These are phyloP conservation scores for Coniochaeta hoffmannii DNA, from an alignment of 2,329 filamentous ascomycete species.

Conservation along the genomic window DNA sequence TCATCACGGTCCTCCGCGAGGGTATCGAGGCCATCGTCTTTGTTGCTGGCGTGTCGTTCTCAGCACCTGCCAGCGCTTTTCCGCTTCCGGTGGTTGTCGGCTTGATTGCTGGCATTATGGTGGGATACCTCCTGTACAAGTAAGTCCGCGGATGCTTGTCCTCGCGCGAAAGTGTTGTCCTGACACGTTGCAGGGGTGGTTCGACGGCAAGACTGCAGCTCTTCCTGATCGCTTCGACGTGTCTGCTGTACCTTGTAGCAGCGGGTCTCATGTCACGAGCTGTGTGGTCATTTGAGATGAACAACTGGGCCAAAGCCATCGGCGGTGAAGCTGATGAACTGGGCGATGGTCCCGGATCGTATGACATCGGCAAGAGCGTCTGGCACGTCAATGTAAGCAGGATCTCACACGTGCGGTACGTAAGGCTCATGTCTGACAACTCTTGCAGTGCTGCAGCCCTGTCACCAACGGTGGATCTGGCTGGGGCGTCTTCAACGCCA, in stretches of 20 bases:
- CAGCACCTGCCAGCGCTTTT: conserved; percentile 66
- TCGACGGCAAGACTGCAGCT: conserved; percentile 46
- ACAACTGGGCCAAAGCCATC: conserved; percentile 55
- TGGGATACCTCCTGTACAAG: conserved; percentile 75
- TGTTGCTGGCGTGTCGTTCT: conserved; percentile 75
- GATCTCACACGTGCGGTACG: neutral
- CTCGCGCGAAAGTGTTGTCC: neutral
- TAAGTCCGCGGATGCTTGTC: conserved; percentile 32
- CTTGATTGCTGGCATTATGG: conserved; percentile 54
- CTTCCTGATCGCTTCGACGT: conserved; percentile 72
- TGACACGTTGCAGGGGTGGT: conserved; percentile 26
- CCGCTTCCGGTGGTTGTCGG: conserved; percentile 71
- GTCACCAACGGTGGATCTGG: conserved; percentile 64
- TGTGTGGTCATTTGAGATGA: conserved; percentile 63
- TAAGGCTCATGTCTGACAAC: neutral
- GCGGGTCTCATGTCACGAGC: conserved; percentile 71
- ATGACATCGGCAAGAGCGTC: conserved; percentile 67
- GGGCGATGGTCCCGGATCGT: conserved; percentile 60
- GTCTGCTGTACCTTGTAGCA: conserved; percentile 72
- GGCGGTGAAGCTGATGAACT: conserved; percentile 38
- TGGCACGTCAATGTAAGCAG: conserved; percentile 70
- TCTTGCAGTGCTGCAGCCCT: conserved; percentile 68
- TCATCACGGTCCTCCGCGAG: conserved; percentile 80
- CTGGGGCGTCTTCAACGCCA: conserved; percentile 82
- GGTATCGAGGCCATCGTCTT: conserved; percentile 84